Conservation (phyloP, 176 grass and related monocot genomes). For the Chrysopogon serrulatus region DNA sequence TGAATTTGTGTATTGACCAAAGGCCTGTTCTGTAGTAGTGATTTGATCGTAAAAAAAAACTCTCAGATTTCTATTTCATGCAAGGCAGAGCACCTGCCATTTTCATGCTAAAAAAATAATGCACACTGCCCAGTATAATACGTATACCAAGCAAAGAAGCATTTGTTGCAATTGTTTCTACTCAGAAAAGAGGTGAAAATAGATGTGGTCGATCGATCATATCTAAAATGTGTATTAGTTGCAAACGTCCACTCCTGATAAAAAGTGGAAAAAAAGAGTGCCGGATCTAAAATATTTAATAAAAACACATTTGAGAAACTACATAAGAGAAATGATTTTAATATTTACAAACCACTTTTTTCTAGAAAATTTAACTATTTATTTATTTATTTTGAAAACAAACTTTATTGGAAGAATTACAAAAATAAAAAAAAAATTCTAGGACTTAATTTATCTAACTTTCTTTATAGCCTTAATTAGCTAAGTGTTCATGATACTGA, state of each 20-base stretch:
- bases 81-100: too few species aligned
- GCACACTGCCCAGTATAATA: neutral
- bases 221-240: neutral
- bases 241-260: neutral
- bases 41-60: too few species aligned
- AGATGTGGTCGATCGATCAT: neutral
- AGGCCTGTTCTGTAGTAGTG: too few species aligned
- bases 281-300: too few species aligned
- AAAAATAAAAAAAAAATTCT: neutral
- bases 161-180: neutral
- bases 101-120: too few species aligned
- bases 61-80: too few species aligned
- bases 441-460: neutral
- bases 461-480: neutral
- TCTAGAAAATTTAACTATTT: neutral
- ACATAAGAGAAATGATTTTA: neutral
- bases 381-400: neutral
- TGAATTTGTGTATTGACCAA: too few species aligned
- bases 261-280: neutral
- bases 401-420: neutral
- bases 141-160: neutral
- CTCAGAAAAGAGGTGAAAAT: neutral
- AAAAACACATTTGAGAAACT: neutral
- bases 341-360: neutral
- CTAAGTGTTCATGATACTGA: neutral